Base-by-base conservation (phyloP, 73 alveolate species). In the Strombidium stylifer region DNA sequence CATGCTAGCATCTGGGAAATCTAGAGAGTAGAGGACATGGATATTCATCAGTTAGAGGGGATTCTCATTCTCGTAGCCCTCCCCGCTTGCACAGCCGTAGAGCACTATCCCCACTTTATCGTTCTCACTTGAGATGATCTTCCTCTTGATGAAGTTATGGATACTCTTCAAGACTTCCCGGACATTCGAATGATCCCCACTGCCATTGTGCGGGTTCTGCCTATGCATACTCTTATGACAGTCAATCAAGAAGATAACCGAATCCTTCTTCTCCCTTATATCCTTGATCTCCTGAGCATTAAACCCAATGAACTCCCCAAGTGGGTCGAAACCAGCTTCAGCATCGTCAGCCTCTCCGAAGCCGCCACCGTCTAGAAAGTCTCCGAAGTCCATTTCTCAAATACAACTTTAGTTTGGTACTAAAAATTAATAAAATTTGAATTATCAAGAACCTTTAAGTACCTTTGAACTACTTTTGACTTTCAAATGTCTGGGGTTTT, bases 21-120 rank as follows among this genome's bases (percentile, higher is more conserved):
- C 94, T 36, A 96, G 85, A 41, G 77, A 64, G 34, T 86, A 81
- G 54, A 92, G 72, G 36, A 76, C 91, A 76, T 84, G 75, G 49
- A 96, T 73, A 32, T 95, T 93, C 7, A 88, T 83, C 59, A 91
- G 89, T 69, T 92, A 88, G 81, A 93, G 80, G 39, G 90, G 87
- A 81, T 96, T 96, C 28, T 81, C 73, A 14, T 94, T 37, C 30
- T 62, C 41, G 34, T 84, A 81, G 31, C 96, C n/a, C n/a, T n/a
- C n/a, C n/a, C n/a, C n/a, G n/a, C n/a, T n/a, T n/a, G n/a, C n/a
- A n/a, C n/a, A 83, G 72, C 94, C 93, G 82, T 81, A 96, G 55
- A 96, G 84, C 0, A 96, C 92, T 55, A 96, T 69, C 1, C 98
- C 98, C 26, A 94, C 79, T 59, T 73, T 75, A 76, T 96, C 99